Evolutionary conservation across 2,329 filamentous ascomycete species (phyloP), one percentile per base, ranked within the genome.

Genomic region (Aspergillus persii): DNA sequence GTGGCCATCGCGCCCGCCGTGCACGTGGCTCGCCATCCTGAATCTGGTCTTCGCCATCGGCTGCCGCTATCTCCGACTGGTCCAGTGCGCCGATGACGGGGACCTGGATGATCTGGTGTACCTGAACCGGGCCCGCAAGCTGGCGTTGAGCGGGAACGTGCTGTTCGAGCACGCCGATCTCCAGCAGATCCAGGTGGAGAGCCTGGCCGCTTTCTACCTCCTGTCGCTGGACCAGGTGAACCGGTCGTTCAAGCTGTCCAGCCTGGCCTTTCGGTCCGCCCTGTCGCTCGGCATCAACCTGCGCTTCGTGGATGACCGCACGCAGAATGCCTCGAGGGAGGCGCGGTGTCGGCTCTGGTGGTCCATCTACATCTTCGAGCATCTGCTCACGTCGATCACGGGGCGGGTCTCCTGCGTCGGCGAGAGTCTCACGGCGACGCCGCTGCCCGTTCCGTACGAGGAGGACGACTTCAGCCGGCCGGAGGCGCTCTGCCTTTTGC

Each of bases 21-120:
- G 61, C 27, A 71, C 73, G 58, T 77, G 75, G 75, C 67, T 79
- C 4, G 76, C 76, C 1, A 75, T 79, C n/a, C 57, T 80, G 54
- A 80, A 80, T 57, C 71, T 80, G 67, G 73, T 80, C n/a, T 77
- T 80, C 54, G 78, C 78, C 4, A 76, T 80, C 57, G 76, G 74
- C 2, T 76, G 75, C 59, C 72, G 71, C 33, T 75, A 77, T 58
- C 72, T 71, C 23, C 73, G 71, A n/a, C 63, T 77, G 6, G 65
- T 69, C 15, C 62, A 74, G 36, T 63, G 65, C 15, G 30, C 47
- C 8, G 30, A 23, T 8, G 63, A 62, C 1, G 33, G 36, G 2
- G 70, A 73, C 36, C 66, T 70, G n/a, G 69, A 78, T 54, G 74
- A 78, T 47, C 58, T 76, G 31, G 59, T 76, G 9, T 79, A 76